Evolutionary conservation across 2,329 filamentous ascomycete species (phyloP), one percentile per base, ranked within the genome.

Genomic region (Neofusicoccum sp.): DNA sequence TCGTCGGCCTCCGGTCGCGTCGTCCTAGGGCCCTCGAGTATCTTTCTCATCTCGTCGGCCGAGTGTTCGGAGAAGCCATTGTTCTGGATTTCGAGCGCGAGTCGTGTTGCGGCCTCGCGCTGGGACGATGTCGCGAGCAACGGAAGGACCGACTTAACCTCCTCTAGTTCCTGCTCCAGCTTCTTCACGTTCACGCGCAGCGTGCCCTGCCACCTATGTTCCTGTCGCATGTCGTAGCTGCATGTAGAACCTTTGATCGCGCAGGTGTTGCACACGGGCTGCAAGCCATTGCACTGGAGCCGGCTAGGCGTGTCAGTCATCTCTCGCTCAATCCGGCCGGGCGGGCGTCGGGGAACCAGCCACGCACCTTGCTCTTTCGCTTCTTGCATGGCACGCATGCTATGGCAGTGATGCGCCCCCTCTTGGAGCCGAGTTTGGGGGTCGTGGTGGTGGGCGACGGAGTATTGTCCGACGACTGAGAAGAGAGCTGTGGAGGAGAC

Each of bases 361-460:
- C 29, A 59, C 69, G 36, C 61, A 76, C 74, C 71, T 77, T 77
- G 39, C 74, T 76, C 59, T 77, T 77, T 22, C 74, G 71, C 62
- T 76, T 77, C 65, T 74, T 69, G 61, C 74, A 77, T 56, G 74
- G 76, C 56, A 76, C 74, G 63, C 74, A 77, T 16, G 74, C 74
- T 67, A 77, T 77, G 5, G 74, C 76, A 11, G 74, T 77, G 54
- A 77, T 77, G 54, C 61, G 61, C 3, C 61, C 61, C 37, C 61
- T 9, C 22, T 63, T 63, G 36, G 61, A 63, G 16, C 61, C 61
- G 16, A 63, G 61, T 8, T 59, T 63, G 29, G 61, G 52, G 1
- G 45, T 63, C 9, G 61, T 63, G 28, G 61, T 52, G 52, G 61
- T 63, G 9, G 61, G 61, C 45, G 61, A 63, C 33, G 61, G 61